A percentile compares a stretch with the other conserved stretches of the same genome.
These are phyloP conservation scores for Dactylellina sp. DNA, from an alignment of 2,329 filamentous ascomycete genomes.

Conservation along the genomic window DNA sequence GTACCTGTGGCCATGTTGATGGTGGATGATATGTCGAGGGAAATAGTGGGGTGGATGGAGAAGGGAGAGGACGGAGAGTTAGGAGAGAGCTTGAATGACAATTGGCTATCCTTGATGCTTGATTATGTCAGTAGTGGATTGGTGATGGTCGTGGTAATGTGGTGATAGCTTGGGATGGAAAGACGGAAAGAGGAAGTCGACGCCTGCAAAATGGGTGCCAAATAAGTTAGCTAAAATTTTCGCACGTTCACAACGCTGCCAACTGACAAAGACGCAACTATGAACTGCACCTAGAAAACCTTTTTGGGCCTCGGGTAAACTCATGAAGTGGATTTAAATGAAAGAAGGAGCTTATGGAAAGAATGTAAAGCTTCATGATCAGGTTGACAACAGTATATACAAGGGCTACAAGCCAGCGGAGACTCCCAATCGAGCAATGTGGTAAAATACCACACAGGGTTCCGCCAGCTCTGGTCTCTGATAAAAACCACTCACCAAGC, in stretches of 20 bases:
- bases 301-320: too few relatives aligned
- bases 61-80: neutral
- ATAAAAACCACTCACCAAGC: conserved; percentile 1
- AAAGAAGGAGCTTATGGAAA: too few relatives aligned
- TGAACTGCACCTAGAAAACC: neutral
- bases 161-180: neutral
- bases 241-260: conserved; percentile 41
- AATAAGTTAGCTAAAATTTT: conserved; percentile 53
- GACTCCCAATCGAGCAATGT: neutral
- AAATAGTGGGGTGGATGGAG: conserved; percentile 16
- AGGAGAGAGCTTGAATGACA: neutral
- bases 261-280: conserved; percentile 7
- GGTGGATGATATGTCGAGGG: conserved; percentile 9
- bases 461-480: neutral
- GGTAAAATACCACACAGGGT: conserved; percentile 2
- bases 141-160: conserved; percentile 15
- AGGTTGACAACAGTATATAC: too few relatives aligned
- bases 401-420: neutral
- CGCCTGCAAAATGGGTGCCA: neutral
- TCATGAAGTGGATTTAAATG: too few relatives aligned
- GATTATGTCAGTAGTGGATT: conserved; percentile 15
- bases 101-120: neutral
- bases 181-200: neutral
- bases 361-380: too few relatives aligned
- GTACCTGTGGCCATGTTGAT: conserved; percentile 49